These are phyloP conservation scores for Trichoderma cornu-damae DNA, from an alignment of 2,329 filamentous ascomycete species.

Conservation along the genomic window DNA sequence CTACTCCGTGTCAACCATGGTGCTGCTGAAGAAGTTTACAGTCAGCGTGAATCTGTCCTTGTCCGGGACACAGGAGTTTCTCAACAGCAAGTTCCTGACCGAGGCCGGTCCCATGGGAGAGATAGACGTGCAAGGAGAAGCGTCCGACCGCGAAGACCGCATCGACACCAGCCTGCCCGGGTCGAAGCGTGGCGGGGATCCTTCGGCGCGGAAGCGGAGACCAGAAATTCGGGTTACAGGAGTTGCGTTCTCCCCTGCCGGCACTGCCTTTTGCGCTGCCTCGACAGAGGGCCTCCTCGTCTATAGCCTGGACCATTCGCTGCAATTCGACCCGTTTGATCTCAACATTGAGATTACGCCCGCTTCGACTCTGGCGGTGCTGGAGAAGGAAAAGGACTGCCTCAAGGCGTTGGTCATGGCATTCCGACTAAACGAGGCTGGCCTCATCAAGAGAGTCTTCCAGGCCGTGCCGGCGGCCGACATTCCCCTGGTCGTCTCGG, in stretches of 20 bases:
- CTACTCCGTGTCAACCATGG: conserved; percentile 90
- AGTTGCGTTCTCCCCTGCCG: conserved; percentile 83
- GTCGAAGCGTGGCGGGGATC: conserved; percentile 76
- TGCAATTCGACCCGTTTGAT: conserved; percentile 93
- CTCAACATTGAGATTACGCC: conserved; percentile 92
- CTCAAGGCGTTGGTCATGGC: conserved; percentile 94
- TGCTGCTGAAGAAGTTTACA: conserved; percentile 89
- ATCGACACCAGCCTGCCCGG: conserved; percentile 77
- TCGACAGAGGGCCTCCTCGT: conserved; percentile 91
- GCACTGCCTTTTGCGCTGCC: conserved; percentile 86
- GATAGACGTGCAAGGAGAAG: conserved; percentile 84
- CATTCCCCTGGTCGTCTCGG: conserved; percentile 70
- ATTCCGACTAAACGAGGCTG: conserved; percentile 85
- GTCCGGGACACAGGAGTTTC: conserved; percentile 92
- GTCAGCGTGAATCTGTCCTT: conserved; percentile 94
- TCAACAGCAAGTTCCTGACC: conserved; percentile 87
- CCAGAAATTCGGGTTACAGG: conserved; percentile 81
- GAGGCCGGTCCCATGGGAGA: conserved; percentile 81
- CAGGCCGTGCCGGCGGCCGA: conserved; percentile 71
- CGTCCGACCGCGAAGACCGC: conserved; percentile 81
- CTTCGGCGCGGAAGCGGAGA: conserved; percentile 67
- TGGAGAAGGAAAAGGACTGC: conserved; percentile 68
- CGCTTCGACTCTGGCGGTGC: conserved; percentile 66
- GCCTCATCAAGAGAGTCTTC: conserved; percentile 79
- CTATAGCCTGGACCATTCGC: conserved; percentile 79